phyloP scores from a whole-genome alignment of 179 eudicot species.

The Nepenthes alata region DNA sequence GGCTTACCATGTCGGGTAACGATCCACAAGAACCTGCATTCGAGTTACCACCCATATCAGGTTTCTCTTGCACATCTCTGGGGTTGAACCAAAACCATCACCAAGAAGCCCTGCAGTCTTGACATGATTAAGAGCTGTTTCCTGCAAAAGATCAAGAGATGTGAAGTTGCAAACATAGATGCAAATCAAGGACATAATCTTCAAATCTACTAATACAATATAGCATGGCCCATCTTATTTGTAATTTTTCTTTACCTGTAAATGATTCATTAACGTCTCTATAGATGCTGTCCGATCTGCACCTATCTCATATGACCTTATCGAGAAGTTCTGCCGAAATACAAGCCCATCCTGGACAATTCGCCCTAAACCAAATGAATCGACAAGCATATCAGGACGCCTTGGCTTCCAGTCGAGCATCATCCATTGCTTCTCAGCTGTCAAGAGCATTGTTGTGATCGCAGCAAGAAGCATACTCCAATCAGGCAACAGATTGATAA shows the following conservation, averaged over 20 bases:
- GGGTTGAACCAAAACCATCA: slow-evolving; percentile 87
- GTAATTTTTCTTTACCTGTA: slow-evolving; percentile 44
- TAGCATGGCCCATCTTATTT: neutral
- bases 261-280: slow-evolving; percentile 86
- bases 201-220: neutral
- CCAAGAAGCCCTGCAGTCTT: slow-evolving; percentile 51
- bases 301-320: slow-evolving; percentile 92
- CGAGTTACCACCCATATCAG: slow-evolving; percentile 80
- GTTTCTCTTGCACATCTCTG: slow-evolving; percentile 70
- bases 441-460: slow-evolving; percentile 75
- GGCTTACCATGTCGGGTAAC: slow-evolving; percentile 79
- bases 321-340: slow-evolving; percentile 76
- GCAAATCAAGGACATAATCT: neutral
- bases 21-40: slow-evolving; percentile 76
- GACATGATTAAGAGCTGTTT: slow-evolving; percentile 83
- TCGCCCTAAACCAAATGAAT: slow-evolving; percentile 71
- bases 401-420: slow-evolving; percentile 90
- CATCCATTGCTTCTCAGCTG: slow-evolving; percentile 94
- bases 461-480: slow-evolving; percentile 98
- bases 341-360: slow-evolving; percentile 74
- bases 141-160: slow-evolving; percentile 28
- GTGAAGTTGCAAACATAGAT: slow-evolving; percentile 1
- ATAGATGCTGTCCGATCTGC: slow-evolving; percentile 88
- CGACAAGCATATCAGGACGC: slow-evolving; percentile 64
- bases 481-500: slow-evolving; percentile 77